Percentiles rank a stretch among this genome's conserved stretches.
Evolutionary conservation across 2,329 filamentous ascomycete genomes (phyloP).

Genomic region (Colletotrichum sp.): DNA sequence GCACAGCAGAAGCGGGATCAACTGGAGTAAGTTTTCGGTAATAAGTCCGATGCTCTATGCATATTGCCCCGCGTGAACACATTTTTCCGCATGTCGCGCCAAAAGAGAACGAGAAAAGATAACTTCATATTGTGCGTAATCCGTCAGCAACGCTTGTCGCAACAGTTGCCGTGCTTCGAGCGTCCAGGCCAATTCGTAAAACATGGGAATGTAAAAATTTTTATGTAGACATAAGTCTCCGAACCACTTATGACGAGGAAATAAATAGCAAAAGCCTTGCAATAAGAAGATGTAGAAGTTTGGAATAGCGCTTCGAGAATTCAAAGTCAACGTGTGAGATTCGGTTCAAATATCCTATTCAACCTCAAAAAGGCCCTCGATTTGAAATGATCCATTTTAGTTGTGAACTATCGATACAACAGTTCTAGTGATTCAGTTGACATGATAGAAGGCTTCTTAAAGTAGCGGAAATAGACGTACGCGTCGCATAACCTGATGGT

Average conservation of each 20-base stretch:
- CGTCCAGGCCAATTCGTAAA: neutral
- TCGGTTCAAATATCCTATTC: neutral
- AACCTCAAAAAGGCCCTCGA: neutral
- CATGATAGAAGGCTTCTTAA: neutral
- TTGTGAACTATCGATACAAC: neutral
- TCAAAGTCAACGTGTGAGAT: neutral
- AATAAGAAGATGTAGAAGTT: neutral
- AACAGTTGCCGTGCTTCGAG: neutral
- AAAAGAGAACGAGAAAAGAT: neutral
- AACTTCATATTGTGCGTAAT: neutral
- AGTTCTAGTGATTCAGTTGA: neutral
- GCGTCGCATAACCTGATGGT: neutral
- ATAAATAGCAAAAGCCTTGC: neutral
- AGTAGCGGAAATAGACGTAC: neutral
- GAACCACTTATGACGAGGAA: neutral
- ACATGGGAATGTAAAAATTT: neutral
- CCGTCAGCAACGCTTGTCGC: neutral
- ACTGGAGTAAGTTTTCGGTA: neutral
- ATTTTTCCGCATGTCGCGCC: neutral
- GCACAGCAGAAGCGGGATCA: slow-evolving; percentile 4
- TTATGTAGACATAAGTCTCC: neutral
- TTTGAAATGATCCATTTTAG: neutral
- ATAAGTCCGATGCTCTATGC: neutral
- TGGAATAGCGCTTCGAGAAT: neutral
- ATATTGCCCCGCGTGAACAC: neutral